Evolutionary conservation across 2,329 filamentous ascomycete species (phyloP).

Genomic region (Ophiostoma pallidulum): DNA sequence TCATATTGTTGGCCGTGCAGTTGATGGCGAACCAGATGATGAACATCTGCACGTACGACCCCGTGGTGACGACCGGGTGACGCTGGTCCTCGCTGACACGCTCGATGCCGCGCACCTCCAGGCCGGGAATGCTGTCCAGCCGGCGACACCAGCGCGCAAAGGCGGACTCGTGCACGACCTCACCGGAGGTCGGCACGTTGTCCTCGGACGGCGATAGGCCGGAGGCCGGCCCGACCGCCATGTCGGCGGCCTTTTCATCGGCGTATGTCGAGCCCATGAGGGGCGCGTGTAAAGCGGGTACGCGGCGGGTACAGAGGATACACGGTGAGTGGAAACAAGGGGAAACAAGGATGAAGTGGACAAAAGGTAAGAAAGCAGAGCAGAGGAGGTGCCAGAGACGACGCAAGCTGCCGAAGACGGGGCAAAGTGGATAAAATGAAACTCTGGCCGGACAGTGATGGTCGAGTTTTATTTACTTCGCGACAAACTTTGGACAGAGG

Average conservation of each 20-base stretch:
- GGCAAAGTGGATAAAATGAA: too few species aligned
- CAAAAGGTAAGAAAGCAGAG: too few species aligned
- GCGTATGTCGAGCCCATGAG: neutral
- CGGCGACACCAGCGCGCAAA: neutral
- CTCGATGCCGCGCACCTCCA: constrained; percentile 12
- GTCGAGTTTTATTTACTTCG: too few species aligned
- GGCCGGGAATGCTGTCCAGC: constrained; percentile 10
- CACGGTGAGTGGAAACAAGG: too few species aligned
- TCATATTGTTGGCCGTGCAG: constrained; percentile 33
- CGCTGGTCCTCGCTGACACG: constrained; percentile 24
- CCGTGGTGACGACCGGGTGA: constrained; percentile 20
- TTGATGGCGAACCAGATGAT: constrained; percentile 37
- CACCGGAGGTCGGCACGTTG: neutral
- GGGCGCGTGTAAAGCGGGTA: too few species aligned
- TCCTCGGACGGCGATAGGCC: neutral
- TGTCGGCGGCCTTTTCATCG: neutral
- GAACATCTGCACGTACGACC: constrained; percentile 30
- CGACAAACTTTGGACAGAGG: too few species aligned
- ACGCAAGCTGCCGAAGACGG: too few species aligned
- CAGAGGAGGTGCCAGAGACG: too few species aligned
- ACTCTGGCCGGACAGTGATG: too few species aligned
- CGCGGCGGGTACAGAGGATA: too few species aligned
- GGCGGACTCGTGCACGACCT: neutral
- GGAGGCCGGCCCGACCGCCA: neutral
- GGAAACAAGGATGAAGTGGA: too few species aligned